Evolutionary conservation across 768 basidiomycete genomes (phyloP), one percentile per base, ranked within the genome.

Genomic region (Lactarius sp.): DNA sequence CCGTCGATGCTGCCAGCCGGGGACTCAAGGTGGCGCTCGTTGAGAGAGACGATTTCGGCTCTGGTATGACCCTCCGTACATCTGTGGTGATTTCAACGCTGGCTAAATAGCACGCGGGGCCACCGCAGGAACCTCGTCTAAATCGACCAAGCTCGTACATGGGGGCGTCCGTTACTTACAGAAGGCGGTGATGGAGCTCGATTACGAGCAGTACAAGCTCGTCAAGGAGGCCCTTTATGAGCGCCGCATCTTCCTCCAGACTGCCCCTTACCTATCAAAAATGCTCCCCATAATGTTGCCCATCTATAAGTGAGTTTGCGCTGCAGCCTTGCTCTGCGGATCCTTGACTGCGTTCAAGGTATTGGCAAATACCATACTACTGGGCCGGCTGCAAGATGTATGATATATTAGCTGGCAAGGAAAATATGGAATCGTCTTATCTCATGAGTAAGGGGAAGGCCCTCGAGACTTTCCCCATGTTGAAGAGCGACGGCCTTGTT

Each of bases 251-350:
- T 99, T 99, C 80, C 78, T 99, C 22, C 90, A 97, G 71, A 98
- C 92, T 0, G 96, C 96, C 0, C 96, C 96, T 0, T 97, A 99
- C 75, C 81, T 99, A 22, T 89, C 87, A 13, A 79, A 81, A 65
- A 94, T 95, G 88, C 82, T 98, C 39, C 97, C 96, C 2, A 98
- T 99, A 75, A 96, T 99, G 87, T 79, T 98, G 16, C 96, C 96
- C 6, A 83, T 98, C 54, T 98, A 99, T 83, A 96, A 92, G 85
- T 90, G 63, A 36, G 83, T 71, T 46, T 20, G 37, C 51, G 46
- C 47, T 33, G 10, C 53, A 10, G 57, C 33, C 44, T 52, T 13
- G 39, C 50, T 46, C 16, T 22, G 20, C 36, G 33, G 33, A 3
- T 41, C n/a, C 37, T 59, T 52, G 57, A 59, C 20, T 22, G 31